A percentile compares a stretch with the other conserved stretches of the same genome.
Evolutionary conservation across 768 basidiomycete species (phyloP).

Genomic region (Russula emetica): DNA sequence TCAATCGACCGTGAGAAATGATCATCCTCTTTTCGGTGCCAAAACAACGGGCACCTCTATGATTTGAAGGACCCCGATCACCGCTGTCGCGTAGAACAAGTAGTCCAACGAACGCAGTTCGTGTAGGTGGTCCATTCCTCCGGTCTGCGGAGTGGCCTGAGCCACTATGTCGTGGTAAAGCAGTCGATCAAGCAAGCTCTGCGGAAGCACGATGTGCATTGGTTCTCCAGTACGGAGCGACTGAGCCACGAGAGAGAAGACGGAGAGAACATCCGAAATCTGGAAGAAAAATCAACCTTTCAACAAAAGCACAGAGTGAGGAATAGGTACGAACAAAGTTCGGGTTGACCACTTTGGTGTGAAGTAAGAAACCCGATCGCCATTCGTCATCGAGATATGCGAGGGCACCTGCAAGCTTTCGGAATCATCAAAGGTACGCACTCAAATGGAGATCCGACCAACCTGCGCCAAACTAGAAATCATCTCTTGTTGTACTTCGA

Average conservation of each 20-base stretch:
- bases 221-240: conserved; percentile 45
- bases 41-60: conserved; percentile 12
- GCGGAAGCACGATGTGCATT: conserved; percentile 41
- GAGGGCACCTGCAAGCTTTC: conserved; percentile 42
- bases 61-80: conserved; percentile 25
- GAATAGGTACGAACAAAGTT: conserved; percentile 42
- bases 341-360: conserved; percentile 51
- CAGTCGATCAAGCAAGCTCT: conserved; percentile 42
- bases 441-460: conserved; percentile 13
- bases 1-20: neutral
- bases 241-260: conserved; percentile 38
- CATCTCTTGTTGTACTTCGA: conserved; percentile 42
- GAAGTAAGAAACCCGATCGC: conserved; percentile 40
- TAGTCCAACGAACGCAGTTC: conserved; percentile 24
- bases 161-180: conserved; percentile 40
- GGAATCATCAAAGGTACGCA: neutral
- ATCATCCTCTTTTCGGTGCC: neutral
- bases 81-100: conserved; percentile 25
- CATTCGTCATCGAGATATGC: conserved; percentile 41
- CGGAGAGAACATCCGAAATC: conserved; percentile 44
- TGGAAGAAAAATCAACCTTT: conserved; percentile 21
- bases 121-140: conserved; percentile 6
- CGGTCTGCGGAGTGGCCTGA: neutral
- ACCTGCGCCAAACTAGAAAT: conserved; percentile 40
- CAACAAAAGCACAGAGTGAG: neutral